Percentiles rank a stretch among this genome's conserved stretches.
These are phyloP conservation scores for Phytophthora meadii DNA, from an alignment of 352 stramenopile genomes.

Conservation along the genomic window DNA sequence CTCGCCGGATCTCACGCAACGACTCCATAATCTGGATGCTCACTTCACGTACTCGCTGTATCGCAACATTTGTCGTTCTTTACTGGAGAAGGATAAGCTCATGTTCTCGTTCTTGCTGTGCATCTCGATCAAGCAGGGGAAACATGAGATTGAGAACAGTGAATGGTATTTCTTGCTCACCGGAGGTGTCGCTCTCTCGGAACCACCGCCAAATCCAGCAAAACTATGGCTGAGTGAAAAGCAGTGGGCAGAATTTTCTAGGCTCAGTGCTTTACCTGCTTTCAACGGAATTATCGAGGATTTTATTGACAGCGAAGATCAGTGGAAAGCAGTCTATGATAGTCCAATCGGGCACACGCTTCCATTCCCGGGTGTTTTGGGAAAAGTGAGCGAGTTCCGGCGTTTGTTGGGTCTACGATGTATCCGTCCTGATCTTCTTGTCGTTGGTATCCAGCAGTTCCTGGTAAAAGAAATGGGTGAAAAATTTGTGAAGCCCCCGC, in stretches of 20 bases:
- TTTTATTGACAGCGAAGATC: slow-evolving; percentile 75
- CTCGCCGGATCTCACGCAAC: slow-evolving; percentile 72
- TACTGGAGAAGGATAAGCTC: slow-evolving; percentile 95
- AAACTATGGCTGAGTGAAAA: slow-evolving; percentile 93
- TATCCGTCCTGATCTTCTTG: slow-evolving; percentile 86
- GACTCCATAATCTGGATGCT: slow-evolving; percentile 82
- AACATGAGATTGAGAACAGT: slow-evolving; percentile 74
- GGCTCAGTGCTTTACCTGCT: slow-evolving; percentile 78
- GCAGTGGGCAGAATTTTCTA: slow-evolving; percentile 93
- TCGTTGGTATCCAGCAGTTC: slow-evolving; percentile 92
- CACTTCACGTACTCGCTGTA: slow-evolving; percentile 95
- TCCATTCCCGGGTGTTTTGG: slow-evolving; percentile 77
- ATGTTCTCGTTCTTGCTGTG: slow-evolving; percentile 94
- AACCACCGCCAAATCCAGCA: slow-evolving; percentile 91
- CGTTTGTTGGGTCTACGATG: slow-evolving; percentile 80
- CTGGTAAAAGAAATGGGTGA: slow-evolving; percentile 91
- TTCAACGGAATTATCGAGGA: slow-evolving; percentile 85
- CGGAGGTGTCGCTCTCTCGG: slow-evolving; percentile 88
- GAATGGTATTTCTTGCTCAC: slow-evolving; percentile 96
- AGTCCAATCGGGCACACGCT: slow-evolving; percentile 78
- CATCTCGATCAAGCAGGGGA: slow-evolving; percentile 87
- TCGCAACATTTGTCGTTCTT: slow-evolving; percentile 92
- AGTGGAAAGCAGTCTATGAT: slow-evolving; percentile 93
- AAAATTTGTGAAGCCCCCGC: slow-evolving; percentile 91
- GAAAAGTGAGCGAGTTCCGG: slow-evolving; percentile 70